Base-by-base conservation (phyloP, 495 filamentous ascomycete species). In the Aspergillus sclerotioniger region DNA sequence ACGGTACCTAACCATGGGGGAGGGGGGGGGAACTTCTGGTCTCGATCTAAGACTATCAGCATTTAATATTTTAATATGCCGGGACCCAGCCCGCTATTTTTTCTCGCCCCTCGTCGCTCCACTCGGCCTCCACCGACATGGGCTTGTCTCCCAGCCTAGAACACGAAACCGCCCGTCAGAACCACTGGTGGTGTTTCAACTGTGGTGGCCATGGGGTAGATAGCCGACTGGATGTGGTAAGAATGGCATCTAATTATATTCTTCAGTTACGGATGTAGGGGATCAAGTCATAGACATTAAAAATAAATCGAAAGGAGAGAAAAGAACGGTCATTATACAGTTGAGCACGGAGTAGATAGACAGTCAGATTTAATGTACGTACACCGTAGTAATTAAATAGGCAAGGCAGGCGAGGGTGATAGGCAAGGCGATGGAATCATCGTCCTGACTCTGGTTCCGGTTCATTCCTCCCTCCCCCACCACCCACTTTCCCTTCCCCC, bases 81-180 rank as follows among this genome's bases (percentile, higher is more conserved):
- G 25, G 25, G 25, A 25, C 25, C 25, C 25, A 25, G 25, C 25
- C 25, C 25, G 25, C 25, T 25, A 25, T 25, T 20, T 29, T 53
- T 48, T 51, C n/a, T 55, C 21, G 47, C 52, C 53, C 54, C 53
- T 47, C 20, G 9, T n/a, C 21, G 3, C 48, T 39, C 37, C 16
- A 20, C 31, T 49, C 19, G 15, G 35, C 45, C 32, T 44, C 16
- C 31, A 45, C 47, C 39, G 46, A 20, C 46, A 0, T 10, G 21
- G 44, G 6, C 44, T 13, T 47, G 44, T 17, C 44, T 47, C 44
- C 16, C 44, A 50, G 53, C 21, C 54, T 39, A 63, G 64, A 62
- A 63, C 62, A 55, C 62, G 57, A 67, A 64, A 64, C 59, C 16
- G 45, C 47, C 65, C 62, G 57, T 63, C 56, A 60, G 47, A 51